Conservation (phyloP, 306 rosid species). For the Vigna angularis region DNA sequence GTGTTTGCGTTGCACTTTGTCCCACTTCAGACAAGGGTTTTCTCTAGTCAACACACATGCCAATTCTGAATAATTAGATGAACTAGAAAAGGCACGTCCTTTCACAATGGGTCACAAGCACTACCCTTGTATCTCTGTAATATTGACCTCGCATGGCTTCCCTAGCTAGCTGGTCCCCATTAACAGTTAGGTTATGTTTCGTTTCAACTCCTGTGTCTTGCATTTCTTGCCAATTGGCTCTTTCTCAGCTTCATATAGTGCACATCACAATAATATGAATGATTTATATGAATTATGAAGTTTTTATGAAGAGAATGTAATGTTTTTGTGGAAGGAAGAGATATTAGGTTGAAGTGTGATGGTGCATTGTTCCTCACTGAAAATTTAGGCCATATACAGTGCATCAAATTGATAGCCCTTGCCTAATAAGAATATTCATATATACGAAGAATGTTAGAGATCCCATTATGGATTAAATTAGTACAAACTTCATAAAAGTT, state of each 20-base stretch:
- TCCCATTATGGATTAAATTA: too few relatives aligned
- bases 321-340: too few relatives aligned
- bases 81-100: constrained; percentile 38
- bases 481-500: too few relatives aligned
- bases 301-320: too few relatives aligned
- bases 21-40: constrained; percentile 39
- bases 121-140: neutral
- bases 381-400: too few relatives aligned
- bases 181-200: constrained; percentile 31
- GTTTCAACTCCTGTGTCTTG: constrained; percentile 8
- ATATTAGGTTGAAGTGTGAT: too few relatives aligned
- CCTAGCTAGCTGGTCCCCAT: constrained; percentile 37
- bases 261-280: neutral
- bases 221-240: constrained; percentile 46
- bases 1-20: constrained; percentile 17
- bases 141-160: constrained; percentile 37
- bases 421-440: too few relatives aligned
- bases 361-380: too few relatives aligned
- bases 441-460: too few relatives aligned
- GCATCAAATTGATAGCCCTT: too few relatives aligned
- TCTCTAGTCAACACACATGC: constrained; percentile 49
- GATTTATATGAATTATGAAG: too few relatives aligned
- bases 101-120: constrained; percentile 37
- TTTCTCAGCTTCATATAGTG: constrained; percentile 51
- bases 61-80: constrained; percentile 43